Base-by-base conservation (phyloP, 2,329 filamentous ascomycete genomes). In the Ascochyta pisi region DNA sequence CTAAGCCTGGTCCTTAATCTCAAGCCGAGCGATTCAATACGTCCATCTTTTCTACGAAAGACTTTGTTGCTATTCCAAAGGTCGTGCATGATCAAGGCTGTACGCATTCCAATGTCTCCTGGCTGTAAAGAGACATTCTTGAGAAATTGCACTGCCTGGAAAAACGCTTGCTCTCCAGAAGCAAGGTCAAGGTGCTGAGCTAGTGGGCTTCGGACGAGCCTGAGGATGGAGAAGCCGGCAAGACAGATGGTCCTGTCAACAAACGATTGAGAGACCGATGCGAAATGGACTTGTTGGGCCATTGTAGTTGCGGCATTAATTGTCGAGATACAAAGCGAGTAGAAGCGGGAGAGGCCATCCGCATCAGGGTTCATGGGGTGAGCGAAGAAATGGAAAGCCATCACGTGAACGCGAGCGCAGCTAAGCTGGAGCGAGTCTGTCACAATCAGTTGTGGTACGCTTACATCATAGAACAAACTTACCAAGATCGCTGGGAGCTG, bases 321-420 rank as follows among this genome's bases (percentile, higher is more conserved):
- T 0, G 69, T 69, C 8, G 65, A 68, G n/a, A 74, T 60, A 41
- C 71, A 74, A 5, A 74, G 64, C 7, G 68, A 69, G 50, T 68
- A 75, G 7, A 74, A 64, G 4, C 71, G 66, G 39, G 56, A 61
- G 0, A 75, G 55, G 15, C 65, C 59, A 31, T 75, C 73, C 4
- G 57, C 49, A 50, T 73, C 70, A 12, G 69, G 63, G 33, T 63
- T 62, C 8, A 67, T 61, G 2, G 70, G 66, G 35, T 71, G 61
- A 0, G 71, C 71, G 46, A 74, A 75, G 62, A 75, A 75, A 42
- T 75, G 71, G 56, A 73, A 75, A 12, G 71, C 64, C 47, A 74
- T 61, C 8, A 75, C 63, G 40, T 75, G 73, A 10, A 75, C 67
- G 26, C 73, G 71, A 15, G 66, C 69, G 39, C 73, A 75, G 38